These are phyloP conservation scores for Phanerochaete sordida DNA, from an alignment of 768 basidiomycete genomes.

Conservation along the genomic window DNA sequence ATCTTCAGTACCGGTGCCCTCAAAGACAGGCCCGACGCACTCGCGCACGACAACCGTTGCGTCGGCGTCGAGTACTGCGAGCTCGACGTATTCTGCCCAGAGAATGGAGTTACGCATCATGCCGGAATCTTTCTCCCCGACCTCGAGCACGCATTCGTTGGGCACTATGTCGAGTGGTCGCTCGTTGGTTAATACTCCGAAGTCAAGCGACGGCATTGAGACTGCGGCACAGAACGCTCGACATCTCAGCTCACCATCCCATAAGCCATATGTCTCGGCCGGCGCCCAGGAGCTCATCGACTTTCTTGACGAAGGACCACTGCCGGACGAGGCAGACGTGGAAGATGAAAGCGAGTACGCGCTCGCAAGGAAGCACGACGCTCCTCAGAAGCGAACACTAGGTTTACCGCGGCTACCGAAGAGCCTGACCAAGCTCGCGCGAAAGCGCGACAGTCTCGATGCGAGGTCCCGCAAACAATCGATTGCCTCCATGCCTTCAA, in stretches of 20 bases:
- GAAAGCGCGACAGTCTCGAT: neutral
- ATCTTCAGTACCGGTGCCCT: too few relatives aligned
- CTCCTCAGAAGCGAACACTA: neutral
- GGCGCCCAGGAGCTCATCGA: conserved; percentile 5
- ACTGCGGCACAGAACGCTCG: too few relatives aligned
- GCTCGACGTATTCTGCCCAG: neutral
- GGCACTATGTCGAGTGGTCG: neutral
- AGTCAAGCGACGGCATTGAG: neutral
- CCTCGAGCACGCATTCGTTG: neutral
- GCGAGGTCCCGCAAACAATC: neutral
- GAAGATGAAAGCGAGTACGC: neutral
- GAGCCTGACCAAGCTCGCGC: too few relatives aligned
- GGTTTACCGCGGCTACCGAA: neutral
- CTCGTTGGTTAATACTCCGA: neutral
- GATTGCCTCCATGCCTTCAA: neutral
- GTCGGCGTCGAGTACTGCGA: neutral
- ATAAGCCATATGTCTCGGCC: neutral
- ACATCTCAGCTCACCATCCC: neutral
- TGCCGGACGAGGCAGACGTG: conserved; percentile 34
- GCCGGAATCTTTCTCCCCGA: neutral
- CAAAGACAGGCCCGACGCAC: neutral
- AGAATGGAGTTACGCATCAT: neutral
- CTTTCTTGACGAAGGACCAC: conserved; percentile 7
- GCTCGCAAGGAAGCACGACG: neutral
- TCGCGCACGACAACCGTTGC: neutral